A percentile compares a stretch with the other conserved stretches of the same genome.
Evolutionary conservation across 2,329 filamentous ascomycete genomes (phyloP).

Genomic region (Fusarium multiceps): DNA sequence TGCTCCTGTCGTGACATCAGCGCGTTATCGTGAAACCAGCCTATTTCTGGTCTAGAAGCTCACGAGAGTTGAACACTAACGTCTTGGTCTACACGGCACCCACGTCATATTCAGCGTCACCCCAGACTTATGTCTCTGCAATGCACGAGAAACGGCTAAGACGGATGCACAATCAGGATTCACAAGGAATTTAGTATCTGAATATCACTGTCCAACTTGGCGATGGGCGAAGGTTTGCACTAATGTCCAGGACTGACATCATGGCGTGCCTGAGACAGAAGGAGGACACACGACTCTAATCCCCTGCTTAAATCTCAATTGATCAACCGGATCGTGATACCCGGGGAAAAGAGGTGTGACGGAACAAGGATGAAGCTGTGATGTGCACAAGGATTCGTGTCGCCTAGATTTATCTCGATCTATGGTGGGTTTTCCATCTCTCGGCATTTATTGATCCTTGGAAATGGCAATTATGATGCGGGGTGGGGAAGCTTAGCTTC

Average conservation of each 20-base stretch:
- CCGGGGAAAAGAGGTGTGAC: not conserved
- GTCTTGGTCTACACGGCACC: conserved; percentile 4
- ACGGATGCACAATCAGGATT: conserved; percentile 13
- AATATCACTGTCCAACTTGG: not conserved
- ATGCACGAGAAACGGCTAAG: not conserved
- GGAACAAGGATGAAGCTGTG: not conserved
- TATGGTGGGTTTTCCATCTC: not conserved
- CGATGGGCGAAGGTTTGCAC: not conserved
- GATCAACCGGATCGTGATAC: not conserved
- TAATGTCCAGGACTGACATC: conserved; percentile 9
- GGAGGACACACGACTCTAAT: not conserved
- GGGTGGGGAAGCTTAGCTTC: not conserved
- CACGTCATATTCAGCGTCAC: conserved; percentile 30
- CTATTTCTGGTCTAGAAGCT: conserved; percentile 10
- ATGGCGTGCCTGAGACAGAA: not conserved
- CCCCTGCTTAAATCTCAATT: not conserved
- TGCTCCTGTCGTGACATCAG: conserved; percentile 24
- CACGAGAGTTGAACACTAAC: not conserved
- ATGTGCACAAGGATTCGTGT: not conserved
- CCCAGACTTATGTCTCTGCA: not conserved
- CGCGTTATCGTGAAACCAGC: conserved; percentile 18
- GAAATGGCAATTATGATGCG: not conserved
- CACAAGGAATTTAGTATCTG: conserved; percentile 1
- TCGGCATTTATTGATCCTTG: not conserved
- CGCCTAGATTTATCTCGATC: not conserved